Percentiles rank a stretch among this genome's conserved stretches.
Conservation (phyloP, 805 yeast species). For the Ogataea wickerhamii region DNA sequence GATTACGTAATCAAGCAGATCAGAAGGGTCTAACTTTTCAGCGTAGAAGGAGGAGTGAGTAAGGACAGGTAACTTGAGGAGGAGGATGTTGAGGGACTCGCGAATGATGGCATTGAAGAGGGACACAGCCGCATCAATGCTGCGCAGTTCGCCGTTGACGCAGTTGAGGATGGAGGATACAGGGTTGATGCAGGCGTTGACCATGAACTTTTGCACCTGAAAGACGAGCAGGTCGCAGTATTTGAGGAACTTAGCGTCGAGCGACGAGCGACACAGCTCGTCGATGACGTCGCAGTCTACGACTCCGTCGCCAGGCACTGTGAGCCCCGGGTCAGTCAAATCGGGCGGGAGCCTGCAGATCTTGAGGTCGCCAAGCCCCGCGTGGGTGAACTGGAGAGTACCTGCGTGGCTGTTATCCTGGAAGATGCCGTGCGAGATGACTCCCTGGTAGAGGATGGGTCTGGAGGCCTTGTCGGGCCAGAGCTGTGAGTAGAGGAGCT, state of each 20-base stretch:
- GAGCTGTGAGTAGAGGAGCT: conserved; percentile 42
- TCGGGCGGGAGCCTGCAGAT: conserved; percentile 54
- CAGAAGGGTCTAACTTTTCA: conserved; percentile 30
- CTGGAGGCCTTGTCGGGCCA: conserved; percentile 47
- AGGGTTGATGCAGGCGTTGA: conserved; percentile 83
- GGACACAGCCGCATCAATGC: conserved; percentile 32
- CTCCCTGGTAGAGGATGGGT: conserved; percentile 69
- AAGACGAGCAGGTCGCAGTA: conserved; percentile 46
- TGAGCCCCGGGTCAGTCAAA: conserved; percentile 2
- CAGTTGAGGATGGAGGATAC: conserved; percentile 76
- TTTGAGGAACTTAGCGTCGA: conserved; percentile 30
- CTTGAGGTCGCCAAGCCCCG: conserved; percentile 65
- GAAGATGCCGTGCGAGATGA: conserved; percentile 81
- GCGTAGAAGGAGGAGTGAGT: conserved; percentile 31
- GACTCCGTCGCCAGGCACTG: conserved; percentile 12
- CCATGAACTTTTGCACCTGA: conserved; percentile 72
- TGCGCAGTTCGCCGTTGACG: conserved; percentile 68
- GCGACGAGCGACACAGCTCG: conserved; percentile 23
- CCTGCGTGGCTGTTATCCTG: conserved; percentile 29
- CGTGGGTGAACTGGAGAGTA: conserved; percentile 53
- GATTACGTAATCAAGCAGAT: conserved; percentile 31
- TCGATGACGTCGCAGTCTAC: conserved; percentile 22
- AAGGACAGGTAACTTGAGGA: conserved; percentile 28
- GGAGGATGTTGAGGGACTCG: conserved; percentile 45
- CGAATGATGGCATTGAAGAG: conserved; percentile 40